Evolutionary conservation across 2,329 filamentous ascomycete genomes (phyloP).

Genomic region (Dothistroma septosporum): DNA sequence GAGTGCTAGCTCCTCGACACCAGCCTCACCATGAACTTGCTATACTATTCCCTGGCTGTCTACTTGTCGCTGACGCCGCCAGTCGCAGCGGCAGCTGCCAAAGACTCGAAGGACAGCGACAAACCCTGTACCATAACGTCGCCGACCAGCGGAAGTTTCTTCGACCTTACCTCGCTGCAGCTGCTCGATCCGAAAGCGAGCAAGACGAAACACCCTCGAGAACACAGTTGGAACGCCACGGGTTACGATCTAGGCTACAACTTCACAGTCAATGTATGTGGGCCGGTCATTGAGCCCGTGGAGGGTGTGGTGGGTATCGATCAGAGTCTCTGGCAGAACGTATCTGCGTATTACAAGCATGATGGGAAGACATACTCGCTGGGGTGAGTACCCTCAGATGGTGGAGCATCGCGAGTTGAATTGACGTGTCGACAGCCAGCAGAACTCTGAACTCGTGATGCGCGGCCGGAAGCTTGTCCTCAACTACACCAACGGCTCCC

Average conservation of each 20-base stretch:
- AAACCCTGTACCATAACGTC: slow-evolving; percentile 57
- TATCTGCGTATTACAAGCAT: slow-evolving; percentile 71
- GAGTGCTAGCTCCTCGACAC: background rate
- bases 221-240: slow-evolving; percentile 59
- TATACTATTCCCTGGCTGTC: slow-evolving; percentile 35
- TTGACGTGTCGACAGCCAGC: slow-evolving; percentile 42
- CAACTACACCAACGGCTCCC: slow-evolving; percentile 50
- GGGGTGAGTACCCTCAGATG: slow-evolving; percentile 54
- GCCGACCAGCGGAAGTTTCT: slow-evolving; percentile 58
- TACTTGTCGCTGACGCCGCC: slow-evolving; percentile 30
- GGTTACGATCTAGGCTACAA: slow-evolving; percentile 76
- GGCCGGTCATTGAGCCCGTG: slow-evolving; percentile 62
- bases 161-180: slow-evolving; percentile 58
- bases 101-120: slow-evolving; percentile 26
- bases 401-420: background rate
- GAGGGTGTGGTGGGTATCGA: slow-evolving; percentile 58
- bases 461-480: slow-evolving; percentile 62
- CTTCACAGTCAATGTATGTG: slow-evolving; percentile 81
- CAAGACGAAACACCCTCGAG: slow-evolving; percentile 51
- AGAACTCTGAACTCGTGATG: slow-evolving; percentile 51
- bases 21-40: slow-evolving; percentile 26
- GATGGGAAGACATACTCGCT: slow-evolving; percentile 67
- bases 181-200: slow-evolving; percentile 48
- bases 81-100: slow-evolving; percentile 33
- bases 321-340: slow-evolving; percentile 61